Base-by-base conservation (phyloP, 768 basidiomycete genomes). In the Pulveroboletus sp. region DNA sequence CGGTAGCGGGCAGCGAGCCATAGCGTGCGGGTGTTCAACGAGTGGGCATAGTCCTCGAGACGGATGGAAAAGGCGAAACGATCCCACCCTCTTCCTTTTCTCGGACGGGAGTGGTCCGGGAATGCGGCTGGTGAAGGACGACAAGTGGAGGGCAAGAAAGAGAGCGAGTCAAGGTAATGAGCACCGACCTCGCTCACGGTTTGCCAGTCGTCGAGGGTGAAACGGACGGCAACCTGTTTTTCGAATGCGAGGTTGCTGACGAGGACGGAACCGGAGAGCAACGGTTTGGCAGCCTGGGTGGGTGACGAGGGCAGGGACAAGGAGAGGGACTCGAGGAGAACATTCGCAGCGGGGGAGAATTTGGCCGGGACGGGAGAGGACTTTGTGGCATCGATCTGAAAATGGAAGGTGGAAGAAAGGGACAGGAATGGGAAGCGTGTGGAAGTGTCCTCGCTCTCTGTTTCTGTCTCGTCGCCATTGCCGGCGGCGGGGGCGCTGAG, bases 191-290 rank as follows among this genome's bases (percentile, higher is more conserved):
- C 95, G 38, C 82, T 85, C 0, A 89, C 89, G 3, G 94, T 98
- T 55, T 86, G 82, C 95, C 95, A 98, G 42, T 87, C 83, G 67
- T 97, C 95, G 41, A 95, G 74, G 2, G 95, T 97, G 66, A 94
- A 98, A 1, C 94, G 75, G 0, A 96, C 77, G 0, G 80, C 83
- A 40, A 97, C 85, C 45, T 79, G 75, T 70, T 98, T 98, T 66
- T 89, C 84, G 54, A 88, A 98, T 0, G 88, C 73, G 46, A 96
- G 57, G 65, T 98, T 97, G 57, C 85, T 80, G 17, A 93, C 91
- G 43, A 91, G 78, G 49, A 96, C 69, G 8, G 86, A 81, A 6
- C 95, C 95, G 2, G 76, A 71, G 12, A 96, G 76, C 71, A 65
- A 6, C 53, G 69, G 37, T 63, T 61, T 58, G 11, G 17, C n/a